phyloP scores from a whole-genome alignment of 108 stramenopile species.

The Thalassiosira profunda region DNA sequence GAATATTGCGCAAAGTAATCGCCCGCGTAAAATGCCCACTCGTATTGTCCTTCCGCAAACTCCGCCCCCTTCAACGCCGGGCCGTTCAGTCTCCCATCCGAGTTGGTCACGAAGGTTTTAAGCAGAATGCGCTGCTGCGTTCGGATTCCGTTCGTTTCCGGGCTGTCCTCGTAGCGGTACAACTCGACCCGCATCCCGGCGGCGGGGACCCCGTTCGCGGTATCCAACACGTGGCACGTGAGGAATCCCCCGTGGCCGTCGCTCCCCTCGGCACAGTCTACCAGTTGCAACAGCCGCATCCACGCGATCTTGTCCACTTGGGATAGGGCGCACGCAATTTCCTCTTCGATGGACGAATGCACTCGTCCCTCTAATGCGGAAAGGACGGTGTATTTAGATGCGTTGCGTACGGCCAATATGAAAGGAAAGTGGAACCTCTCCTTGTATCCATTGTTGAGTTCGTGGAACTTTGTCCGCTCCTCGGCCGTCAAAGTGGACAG shows the following conservation, averaged over 20 bases:
- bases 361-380: slow-evolving; percentile 74
- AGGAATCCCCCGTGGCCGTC: slow-evolving; percentile 75
- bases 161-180: slow-evolving; percentile 41
- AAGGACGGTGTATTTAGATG: slow-evolving; percentile 83
- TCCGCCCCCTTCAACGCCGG: slow-evolving; percentile 75
- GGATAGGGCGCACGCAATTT: slow-evolving; percentile 66
- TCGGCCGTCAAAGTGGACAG: slow-evolving; percentile 67
- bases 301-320: slow-evolving; percentile 95
- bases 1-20: slow-evolving; percentile 90
- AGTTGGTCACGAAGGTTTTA: slow-evolving; percentile 77
- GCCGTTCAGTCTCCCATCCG: slow-evolving; percentile 83
- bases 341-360: too few relatives aligned
- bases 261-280: slow-evolving; percentile 36
- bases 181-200: slow-evolving; percentile 81
- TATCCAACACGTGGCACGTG: slow-evolving; percentile 92
- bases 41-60: slow-evolving; percentile 79
- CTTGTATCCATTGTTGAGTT: slow-evolving; percentile 68
- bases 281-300: slow-evolving; percentile 82
- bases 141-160: too few relatives aligned
- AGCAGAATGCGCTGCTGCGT: slow-evolving; percentile 29
- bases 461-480: slow-evolving; percentile 61
- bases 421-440: slow-evolving; percentile 82
- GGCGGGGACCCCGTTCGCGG: slow-evolving; percentile 80
- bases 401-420: slow-evolving; percentile 90
- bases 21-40: slow-evolving; percentile 84